These are phyloP conservation scores for Silybum marianum DNA, from an alignment of 129 eudicot species.

Conservation along the genomic window DNA sequence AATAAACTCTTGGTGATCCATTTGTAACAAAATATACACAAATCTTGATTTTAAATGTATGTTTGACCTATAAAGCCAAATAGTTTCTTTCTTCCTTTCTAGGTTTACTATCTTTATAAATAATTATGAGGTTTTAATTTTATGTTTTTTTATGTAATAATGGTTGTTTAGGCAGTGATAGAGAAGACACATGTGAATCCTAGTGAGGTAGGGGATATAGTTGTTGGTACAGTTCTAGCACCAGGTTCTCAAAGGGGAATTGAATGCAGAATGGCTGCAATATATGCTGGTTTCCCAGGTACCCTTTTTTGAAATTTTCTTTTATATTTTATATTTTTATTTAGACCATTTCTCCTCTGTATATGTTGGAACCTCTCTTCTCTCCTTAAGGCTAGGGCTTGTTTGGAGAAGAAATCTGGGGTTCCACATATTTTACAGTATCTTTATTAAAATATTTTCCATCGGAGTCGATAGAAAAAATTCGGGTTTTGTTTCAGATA, in stretches of 20 bases:
- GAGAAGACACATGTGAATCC: conserved; percentile 73
- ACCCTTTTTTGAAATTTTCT: not conserved
- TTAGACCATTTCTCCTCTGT: not conserved
- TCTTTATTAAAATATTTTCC: not conserved
- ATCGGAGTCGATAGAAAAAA: not conserved
- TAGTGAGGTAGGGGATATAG: conserved; percentile 74
- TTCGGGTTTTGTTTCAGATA: conserved; percentile 39
- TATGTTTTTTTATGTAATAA: conserved; percentile 2
- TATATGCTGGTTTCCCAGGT: conserved; percentile 94
- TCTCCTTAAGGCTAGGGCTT: not conserved
- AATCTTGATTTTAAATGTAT: not conserved
- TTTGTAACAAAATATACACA: not conserved
- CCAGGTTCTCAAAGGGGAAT: conserved; percentile 83
- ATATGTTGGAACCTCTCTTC: not conserved
- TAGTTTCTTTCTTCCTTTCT: not conserved
- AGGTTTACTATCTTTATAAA: not conserved
- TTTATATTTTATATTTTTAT: no score
- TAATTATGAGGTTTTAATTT: conserved; percentile 1
- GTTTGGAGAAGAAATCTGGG: not conserved
- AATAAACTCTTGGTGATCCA: not conserved
- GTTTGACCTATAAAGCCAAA: not conserved
- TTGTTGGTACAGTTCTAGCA: conserved; percentile 84
- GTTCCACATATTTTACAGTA: not conserved
- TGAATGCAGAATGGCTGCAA: conserved; percentile 86
- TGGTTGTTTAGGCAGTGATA: conserved; percentile 55